Evolutionary conservation across 2,329 filamentous ascomycete species (phyloP), one percentile per base, ranked within the genome.

Genomic region (Grosmannia serpens): DNA sequence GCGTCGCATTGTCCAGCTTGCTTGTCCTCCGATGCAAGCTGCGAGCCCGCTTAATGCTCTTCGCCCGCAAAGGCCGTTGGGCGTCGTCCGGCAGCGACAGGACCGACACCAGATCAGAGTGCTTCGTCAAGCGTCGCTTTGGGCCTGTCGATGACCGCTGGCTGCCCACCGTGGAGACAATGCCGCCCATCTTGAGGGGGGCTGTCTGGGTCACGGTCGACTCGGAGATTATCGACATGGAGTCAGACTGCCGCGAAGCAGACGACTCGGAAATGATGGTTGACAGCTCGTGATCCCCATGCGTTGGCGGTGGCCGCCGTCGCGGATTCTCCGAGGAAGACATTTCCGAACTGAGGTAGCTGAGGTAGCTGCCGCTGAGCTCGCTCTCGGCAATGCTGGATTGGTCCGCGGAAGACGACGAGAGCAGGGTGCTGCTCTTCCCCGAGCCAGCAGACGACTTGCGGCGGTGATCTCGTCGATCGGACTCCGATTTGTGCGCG

Each of bases 51-150:
- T 85, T 82, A 61, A 89, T 83, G 67, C 86, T 91, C 67, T 79
- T 84, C 60, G 80, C 81, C 59, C 85, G 79, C 54, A 79, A 79
- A 55, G 82, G 79, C 38, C 81, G 74, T 29, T 74, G 72, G 41
- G 72, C 72, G 58, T 83, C 74, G 60, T 85, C 78, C 0, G 86
- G 84, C 60, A 89, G 74, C 0, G 91, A 97, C 10, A 99, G 77
- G 3, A 96, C 90, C 0, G 94, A 97, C 46, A 99, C 89, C 27
- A 99, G 78, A 70, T 99, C 94, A 20, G 91, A 91, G 71, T 97
- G 91, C 60, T 89, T 95, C 4, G 91, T 96, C 46, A 96, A 79
- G 60, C 88, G 84, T 62, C 89, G 82, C 70, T 87, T 89, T 38
- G 89, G 74, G 50, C 76, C 78, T 1, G 78, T 72, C 22, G 58